Evolutionary conservation across 768 basidiomycete species (phyloP).

Genomic region (Ramaria rubella): DNA sequence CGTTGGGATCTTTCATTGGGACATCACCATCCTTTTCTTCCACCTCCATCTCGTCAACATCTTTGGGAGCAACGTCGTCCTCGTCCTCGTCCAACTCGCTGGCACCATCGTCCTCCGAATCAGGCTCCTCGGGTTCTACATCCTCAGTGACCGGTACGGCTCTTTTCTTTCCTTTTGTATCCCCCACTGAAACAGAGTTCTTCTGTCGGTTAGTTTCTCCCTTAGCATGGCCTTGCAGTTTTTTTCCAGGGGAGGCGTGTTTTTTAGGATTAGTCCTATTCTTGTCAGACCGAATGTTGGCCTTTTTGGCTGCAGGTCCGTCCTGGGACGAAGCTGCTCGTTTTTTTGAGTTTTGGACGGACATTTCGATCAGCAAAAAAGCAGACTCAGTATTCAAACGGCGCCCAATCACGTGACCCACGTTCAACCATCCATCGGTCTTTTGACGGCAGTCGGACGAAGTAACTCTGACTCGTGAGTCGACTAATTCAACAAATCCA

Average conservation of each 20-base stretch:
- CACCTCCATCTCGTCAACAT: conserved; percentile 28
- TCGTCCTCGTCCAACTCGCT: conserved; percentile 26
- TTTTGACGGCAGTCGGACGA: too few species aligned
- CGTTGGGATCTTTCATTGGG: conserved; percentile 48
- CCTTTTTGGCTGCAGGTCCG: conserved; percentile 49
- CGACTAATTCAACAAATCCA: too few species aligned
- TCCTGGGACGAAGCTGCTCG: conserved; percentile 40
- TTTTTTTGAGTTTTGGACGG: conserved; percentile 35
- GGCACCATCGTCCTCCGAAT: conserved; percentile 35
- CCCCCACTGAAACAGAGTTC: background rate
- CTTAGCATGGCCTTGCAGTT: background rate
- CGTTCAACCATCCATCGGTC: too few species aligned
- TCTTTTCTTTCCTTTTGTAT: conserved; percentile 46
- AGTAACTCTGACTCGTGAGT: too few species aligned
- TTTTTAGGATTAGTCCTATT: background rate
- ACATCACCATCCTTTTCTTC: conserved; percentile 12
- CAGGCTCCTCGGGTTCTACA: conserved; percentile 30
- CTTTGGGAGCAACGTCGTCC: conserved; percentile 28
- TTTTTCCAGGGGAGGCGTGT: background rate
- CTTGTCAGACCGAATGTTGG: conserved; percentile 31
- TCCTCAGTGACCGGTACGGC: conserved; percentile 50
- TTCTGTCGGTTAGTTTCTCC: background rate
- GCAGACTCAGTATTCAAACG: too few species aligned
- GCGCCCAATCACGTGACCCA: too few species aligned
- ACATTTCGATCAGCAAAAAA: background rate